Percentiles rank a stretch among this genome's conserved stretches.
Conservation (phyloP, 345 rosid species). For the Microthlaspi erraticum region DNA sequence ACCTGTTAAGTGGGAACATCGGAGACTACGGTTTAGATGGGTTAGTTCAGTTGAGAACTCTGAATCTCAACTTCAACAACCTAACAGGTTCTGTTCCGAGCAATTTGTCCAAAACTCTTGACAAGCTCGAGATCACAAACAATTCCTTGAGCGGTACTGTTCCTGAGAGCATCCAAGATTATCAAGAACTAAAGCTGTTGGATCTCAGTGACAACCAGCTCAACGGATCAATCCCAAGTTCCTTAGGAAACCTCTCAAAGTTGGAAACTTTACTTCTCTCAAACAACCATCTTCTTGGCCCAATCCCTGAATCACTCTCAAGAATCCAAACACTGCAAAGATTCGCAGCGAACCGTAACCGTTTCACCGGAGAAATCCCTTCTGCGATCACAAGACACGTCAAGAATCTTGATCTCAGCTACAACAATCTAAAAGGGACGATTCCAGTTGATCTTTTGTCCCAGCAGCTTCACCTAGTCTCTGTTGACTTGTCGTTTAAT, state of each 20-base stretch:
- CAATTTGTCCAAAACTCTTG: constrained; percentile 47
- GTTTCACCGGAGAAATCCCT: constrained; percentile 57
- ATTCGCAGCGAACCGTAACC: constrained; percentile 68
- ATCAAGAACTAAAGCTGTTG: constrained; percentile 47
- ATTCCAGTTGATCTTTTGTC: constrained; percentile 61
- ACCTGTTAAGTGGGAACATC: constrained; percentile 46
- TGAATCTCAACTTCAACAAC: constrained; percentile 51
- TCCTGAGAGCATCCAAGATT: constrained; percentile 50
- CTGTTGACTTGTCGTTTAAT: constrained; percentile 68
- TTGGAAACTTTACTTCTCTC: constrained; percentile 60
- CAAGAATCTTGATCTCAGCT: constrained; percentile 62
- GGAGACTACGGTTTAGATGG: constrained; percentile 51
- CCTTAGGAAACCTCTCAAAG: constrained; percentile 56
- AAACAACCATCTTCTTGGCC: constrained; percentile 50
- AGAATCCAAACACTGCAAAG: constrained; percentile 50
- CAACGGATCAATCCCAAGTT: constrained; percentile 54
- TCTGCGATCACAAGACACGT: constrained; percentile 55
- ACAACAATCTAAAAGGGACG: constrained; percentile 50
- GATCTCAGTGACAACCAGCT: constrained; percentile 64
- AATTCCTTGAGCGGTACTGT: constrained; percentile 52
- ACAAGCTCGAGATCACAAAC: constrained; percentile 56
- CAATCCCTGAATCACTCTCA: constrained; percentile 55
- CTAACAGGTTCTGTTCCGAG: constrained; percentile 57
- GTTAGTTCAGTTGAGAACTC: constrained; percentile 52
- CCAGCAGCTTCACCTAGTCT: constrained; percentile 31